These are phyloP conservation scores for Haberlea rhodopensis DNA, from an alignment of 257 asterid species.

Conservation along the genomic window DNA sequence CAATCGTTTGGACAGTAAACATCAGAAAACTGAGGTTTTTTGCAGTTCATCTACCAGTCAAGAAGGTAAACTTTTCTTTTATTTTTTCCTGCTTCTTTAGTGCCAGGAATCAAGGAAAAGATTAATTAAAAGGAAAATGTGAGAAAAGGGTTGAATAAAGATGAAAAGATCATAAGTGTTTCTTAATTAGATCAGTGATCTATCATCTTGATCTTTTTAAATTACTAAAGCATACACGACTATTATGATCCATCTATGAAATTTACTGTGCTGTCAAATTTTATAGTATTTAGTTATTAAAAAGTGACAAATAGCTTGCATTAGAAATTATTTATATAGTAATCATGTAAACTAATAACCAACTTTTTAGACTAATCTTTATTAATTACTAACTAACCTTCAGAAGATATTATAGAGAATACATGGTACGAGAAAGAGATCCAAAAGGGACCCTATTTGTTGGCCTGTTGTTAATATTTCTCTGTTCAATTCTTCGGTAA, in stretches of 20 bases:
- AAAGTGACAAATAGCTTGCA: not conserved
- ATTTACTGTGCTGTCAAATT: not conserved
- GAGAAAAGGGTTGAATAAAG: not conserved
- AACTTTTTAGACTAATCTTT: not conserved
- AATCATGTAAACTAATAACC: slow-evolving; percentile 7
- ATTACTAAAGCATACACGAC: not conserved
- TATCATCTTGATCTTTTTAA: not conserved
- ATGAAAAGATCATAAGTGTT: not conserved
- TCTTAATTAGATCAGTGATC: not conserved
- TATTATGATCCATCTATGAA: slow-evolving; percentile 5
- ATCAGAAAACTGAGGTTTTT: slow-evolving; percentile 37
- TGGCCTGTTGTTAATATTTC: not conserved
- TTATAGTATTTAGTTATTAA: not conserved
- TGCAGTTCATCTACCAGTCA: slow-evolving; percentile 47
- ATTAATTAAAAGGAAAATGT: not conserved
- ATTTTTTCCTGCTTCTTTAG: not conserved
- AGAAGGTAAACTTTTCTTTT: slow-evolving; percentile 49
- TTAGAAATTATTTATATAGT: not conserved
- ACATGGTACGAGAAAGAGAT: slow-evolving; percentile 18
- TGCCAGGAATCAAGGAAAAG: slow-evolving; percentile 6
- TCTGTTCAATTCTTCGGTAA: not conserved
- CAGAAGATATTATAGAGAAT: slow-evolving; percentile 16
- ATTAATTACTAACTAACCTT: slow-evolving; percentile 1
- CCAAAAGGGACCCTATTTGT: slow-evolving; percentile 10
- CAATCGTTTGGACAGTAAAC: slow-evolving; percentile 44